These are phyloP conservation scores for Fomitopsis betulina DNA, from an alignment of 1,284 basidiomycete species.

Conservation along the genomic window DNA sequence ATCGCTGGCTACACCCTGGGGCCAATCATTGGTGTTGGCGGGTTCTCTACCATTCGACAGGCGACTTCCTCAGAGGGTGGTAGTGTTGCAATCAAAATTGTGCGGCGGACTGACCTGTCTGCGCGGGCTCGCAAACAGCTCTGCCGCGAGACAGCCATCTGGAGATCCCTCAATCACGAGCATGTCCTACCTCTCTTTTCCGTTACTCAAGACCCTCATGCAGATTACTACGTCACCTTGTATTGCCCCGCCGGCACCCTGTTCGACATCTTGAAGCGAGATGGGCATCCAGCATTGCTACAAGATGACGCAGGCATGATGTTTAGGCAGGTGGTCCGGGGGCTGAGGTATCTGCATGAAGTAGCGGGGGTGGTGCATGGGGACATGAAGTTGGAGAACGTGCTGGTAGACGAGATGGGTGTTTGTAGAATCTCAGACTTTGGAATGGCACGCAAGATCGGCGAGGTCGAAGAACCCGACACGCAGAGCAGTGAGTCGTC, in stretches of 20 bases:
- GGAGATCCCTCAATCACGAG: constrained; percentile 72
- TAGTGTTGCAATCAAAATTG: constrained; percentile 80
- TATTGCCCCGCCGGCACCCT: constrained; percentile 83
- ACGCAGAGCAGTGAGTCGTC: background rate
- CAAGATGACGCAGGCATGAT: constrained; percentile 83
- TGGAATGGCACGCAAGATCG: constrained; percentile 69
- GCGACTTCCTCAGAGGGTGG: constrained; percentile 67
- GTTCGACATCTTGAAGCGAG: constrained; percentile 77
- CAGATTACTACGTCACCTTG: constrained; percentile 83
- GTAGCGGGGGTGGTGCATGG: constrained; percentile 78
- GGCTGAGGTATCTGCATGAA: constrained; percentile 84
- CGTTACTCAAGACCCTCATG: constrained; percentile 56
- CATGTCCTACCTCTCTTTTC: constrained; percentile 83
- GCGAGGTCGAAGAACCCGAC: constrained; percentile 22
- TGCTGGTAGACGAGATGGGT: constrained; percentile 84
- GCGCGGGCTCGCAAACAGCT: constrained; percentile 51
- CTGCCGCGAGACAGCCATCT: constrained; percentile 76
- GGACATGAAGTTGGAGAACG: constrained; percentile 96
- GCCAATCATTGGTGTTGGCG: constrained; percentile 76
- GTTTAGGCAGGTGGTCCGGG: constrained; percentile 87
- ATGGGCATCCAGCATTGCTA: constrained; percentile 57
- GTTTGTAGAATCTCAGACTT: constrained; percentile 82
- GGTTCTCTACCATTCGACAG: constrained; percentile 81
- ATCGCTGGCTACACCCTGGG: constrained; percentile 78
- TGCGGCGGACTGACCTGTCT: constrained; percentile 50